These are phyloP conservation scores for Barbatosphaeria neglecta DNA, from an alignment of 495 filamentous ascomycete genomes.

Conservation along the genomic window DNA sequence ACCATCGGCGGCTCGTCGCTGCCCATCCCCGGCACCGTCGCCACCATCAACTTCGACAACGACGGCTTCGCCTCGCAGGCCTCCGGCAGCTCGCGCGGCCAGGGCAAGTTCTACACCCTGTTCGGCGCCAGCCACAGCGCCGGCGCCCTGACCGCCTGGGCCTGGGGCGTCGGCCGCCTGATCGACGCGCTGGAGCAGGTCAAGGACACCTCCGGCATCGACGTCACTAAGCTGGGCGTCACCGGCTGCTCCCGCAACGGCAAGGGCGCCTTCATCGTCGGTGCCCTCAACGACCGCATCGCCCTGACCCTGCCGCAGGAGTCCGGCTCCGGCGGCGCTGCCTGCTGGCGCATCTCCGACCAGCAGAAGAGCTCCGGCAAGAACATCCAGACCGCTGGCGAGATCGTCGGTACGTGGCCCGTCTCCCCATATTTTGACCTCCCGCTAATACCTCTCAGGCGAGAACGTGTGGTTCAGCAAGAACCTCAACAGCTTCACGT, in stretches of 20 bases:
- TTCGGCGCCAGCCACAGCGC: constrained; percentile 36
- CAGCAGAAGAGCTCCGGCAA: constrained; percentile 28
- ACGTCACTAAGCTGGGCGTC: constrained; percentile 36
- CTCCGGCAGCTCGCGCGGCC: constrained; percentile 24
- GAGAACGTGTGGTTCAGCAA: constrained; percentile 44
- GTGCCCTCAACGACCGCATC: constrained; percentile 39
- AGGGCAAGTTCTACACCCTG: constrained; percentile 40
- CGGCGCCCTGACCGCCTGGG: constrained; percentile 42
- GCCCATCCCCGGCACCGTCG: constrained; percentile 34
- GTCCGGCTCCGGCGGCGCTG: constrained; percentile 39
- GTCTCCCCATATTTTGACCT: too few relatives aligned
- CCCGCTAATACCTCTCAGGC: too few relatives aligned
- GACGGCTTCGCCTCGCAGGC: constrained; percentile 35
- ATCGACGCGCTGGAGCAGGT: constrained; percentile 42
- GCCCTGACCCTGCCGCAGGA: constrained; percentile 44
- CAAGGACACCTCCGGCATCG: constrained; percentile 31
- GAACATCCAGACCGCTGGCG: constrained; percentile 43
- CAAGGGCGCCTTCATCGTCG: constrained; percentile 42
- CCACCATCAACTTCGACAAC: constrained; percentile 38
- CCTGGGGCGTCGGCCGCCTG: constrained; percentile 41
- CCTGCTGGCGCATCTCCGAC: constrained; percentile 44
- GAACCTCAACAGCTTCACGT: constrained; percentile 27
- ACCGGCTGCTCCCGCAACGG: constrained; percentile 45
- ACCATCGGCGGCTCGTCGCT: constrained; percentile 35
- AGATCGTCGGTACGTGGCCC: too few relatives aligned